phyloP scores from a whole-genome alignment of 768 basidiomycete genomes.

The Psilocybe tampanensis region DNA sequence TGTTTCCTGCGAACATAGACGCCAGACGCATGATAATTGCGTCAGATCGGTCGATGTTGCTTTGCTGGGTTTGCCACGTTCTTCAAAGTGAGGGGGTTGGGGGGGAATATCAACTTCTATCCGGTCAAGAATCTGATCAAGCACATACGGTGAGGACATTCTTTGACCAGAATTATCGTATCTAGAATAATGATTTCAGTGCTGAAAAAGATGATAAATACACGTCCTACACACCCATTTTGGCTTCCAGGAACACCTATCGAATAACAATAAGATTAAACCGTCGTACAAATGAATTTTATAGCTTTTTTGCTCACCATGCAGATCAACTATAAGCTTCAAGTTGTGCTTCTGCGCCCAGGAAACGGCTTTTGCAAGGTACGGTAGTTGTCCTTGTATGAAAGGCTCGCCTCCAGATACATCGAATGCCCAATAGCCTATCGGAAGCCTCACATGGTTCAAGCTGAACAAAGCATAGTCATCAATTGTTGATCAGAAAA shows the following conservation, averaged over 20 bases:
- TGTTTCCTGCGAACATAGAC: constrained; percentile 54
- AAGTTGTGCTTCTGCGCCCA: constrained; percentile 75
- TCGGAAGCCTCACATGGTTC: constrained; percentile 83
- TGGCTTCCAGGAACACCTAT: constrained; percentile 79
- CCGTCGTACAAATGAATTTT: background rate
- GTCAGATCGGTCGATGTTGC: constrained; percentile 69
- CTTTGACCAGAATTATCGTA: constrained; percentile 84
- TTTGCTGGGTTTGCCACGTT: constrained; percentile 67
- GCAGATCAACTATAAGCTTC: constrained; percentile 82
- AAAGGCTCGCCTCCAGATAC: constrained; percentile 78
- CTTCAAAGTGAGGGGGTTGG: constrained; percentile 24
- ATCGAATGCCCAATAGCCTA: constrained; percentile 92
- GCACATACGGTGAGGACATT: constrained; percentile 51
- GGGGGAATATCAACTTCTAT: background rate
- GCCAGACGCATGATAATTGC: constrained; percentile 65
- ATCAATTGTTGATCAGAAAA: background rate
- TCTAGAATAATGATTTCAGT: constrained; percentile 34
- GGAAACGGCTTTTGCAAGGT: constrained; percentile 61
- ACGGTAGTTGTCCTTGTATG: constrained; percentile 75
- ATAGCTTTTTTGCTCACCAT: constrained; percentile 37
- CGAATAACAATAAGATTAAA: constrained; percentile 4
- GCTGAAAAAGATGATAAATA: background rate
- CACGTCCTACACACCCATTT: constrained; percentile 58
- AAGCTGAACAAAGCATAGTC: constrained; percentile 42
- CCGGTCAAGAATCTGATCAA: background rate